Evolutionary conservation across 345 rosid genomes (phyloP).

Genomic region (Hibiscus mutabilis): DNA sequence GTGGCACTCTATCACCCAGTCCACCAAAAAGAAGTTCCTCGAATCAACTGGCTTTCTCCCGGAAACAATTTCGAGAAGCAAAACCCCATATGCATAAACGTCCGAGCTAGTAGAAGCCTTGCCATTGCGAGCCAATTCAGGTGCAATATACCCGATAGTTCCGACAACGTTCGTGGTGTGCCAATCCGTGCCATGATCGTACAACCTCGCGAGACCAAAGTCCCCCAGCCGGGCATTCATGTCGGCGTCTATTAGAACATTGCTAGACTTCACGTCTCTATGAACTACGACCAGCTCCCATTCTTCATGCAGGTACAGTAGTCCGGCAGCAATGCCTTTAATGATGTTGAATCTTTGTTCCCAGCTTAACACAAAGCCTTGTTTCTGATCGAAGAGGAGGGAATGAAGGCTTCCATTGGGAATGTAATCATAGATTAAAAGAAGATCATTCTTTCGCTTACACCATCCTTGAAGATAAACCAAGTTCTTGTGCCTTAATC

Average conservation of each 20-base stretch:
- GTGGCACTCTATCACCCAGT: slow-evolving; percentile 8
- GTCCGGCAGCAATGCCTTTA: slow-evolving; percentile 62
- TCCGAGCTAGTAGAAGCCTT: slow-evolving; percentile 61
- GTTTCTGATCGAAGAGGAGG: slow-evolving; percentile 26
- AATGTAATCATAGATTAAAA: slow-evolving; percentile 59
- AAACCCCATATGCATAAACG: slow-evolving; percentile 57
- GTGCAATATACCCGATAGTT: slow-evolving; percentile 72
- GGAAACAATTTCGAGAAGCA: slow-evolving; percentile 56
- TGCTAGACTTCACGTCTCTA: slow-evolving; percentile 70
- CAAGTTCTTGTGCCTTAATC: slow-evolving; percentile 57
- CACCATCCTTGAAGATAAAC: slow-evolving; percentile 82
- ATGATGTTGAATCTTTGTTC: slow-evolving; percentile 53
- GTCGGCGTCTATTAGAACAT: slow-evolving; percentile 60
- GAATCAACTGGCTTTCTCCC: slow-evolving; percentile 43
- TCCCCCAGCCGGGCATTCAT: slow-evolving; percentile 67
- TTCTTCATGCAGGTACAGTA: slow-evolving; percentile 61
- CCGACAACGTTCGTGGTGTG: slow-evolving; percentile 62
- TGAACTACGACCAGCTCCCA: slow-evolving; percentile 76
- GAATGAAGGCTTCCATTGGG: slow-evolving; percentile 65
- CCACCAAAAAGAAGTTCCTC: neutral
- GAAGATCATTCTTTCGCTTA: slow-evolving; percentile 47
- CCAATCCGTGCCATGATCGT: slow-evolving; percentile 47
- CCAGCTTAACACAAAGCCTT: slow-evolving; percentile 43
- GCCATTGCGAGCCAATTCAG: slow-evolving; percentile 62
- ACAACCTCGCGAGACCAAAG: slow-evolving; percentile 74